Conservation (phyloP, 192 early-diverging fungal genomes). For the Coemansia furcata region DNA sequence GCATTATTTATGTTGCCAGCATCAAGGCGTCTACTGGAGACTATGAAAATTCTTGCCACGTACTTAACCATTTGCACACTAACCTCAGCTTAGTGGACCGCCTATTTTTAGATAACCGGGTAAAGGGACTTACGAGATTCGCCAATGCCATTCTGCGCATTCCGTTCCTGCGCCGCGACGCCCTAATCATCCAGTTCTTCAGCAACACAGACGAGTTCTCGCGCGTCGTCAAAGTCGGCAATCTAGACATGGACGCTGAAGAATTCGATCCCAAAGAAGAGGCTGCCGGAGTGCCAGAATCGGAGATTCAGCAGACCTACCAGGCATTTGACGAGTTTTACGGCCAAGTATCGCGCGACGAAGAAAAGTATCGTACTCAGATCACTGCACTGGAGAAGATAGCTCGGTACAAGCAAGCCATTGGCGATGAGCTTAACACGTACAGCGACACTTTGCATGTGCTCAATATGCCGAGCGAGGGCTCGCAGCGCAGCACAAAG, state of each 20-base stretch:
- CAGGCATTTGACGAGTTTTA: conserved; percentile 46
- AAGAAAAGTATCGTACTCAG: conserved; percentile 51
- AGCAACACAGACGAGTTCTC: conserved; percentile 54
- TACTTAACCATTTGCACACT: conserved; percentile 19
- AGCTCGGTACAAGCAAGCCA: conserved; percentile 51
- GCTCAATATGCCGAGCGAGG: conserved; percentile 41
- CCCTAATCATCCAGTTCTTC: conserved; percentile 52
- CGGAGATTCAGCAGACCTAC: conserved; percentile 39
- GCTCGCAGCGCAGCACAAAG: conserved; percentile 28
- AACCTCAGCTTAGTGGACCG: conserved; percentile 51
- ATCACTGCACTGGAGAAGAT: conserved; percentile 51
- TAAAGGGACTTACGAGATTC: conserved; percentile 54
- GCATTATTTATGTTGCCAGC: background rate
- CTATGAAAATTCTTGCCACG: background rate
- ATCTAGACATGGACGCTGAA: conserved; percentile 49
- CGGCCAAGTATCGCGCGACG: conserved; percentile 38
- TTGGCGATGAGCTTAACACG: conserved; percentile 48
- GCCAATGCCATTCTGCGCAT: conserved; percentile 49
- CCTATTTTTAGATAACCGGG: conserved; percentile 56
- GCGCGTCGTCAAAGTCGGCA: conserved; percentile 47
- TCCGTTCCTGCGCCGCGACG: conserved; percentile 50
- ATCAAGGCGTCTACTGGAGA: background rate
- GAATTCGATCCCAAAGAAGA: conserved; percentile 45
- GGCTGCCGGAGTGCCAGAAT: conserved; percentile 26
- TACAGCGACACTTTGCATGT: conserved; percentile 44